Conservation (phyloP, 2,329 filamentous ascomycete genomes). For the Fusarium pseudograminearum region DNA sequence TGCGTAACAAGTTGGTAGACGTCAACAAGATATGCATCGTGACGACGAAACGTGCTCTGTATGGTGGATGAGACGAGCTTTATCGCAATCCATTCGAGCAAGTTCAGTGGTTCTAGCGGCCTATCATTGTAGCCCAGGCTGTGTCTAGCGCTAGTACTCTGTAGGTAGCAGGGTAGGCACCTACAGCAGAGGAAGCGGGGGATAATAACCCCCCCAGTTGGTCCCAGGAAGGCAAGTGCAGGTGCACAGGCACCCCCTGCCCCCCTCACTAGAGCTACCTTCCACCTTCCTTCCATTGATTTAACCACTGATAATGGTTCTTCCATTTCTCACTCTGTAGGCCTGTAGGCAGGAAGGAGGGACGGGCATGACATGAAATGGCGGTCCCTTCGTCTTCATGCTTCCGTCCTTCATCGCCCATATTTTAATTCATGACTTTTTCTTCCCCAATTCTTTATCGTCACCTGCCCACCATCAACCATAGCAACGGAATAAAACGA, state of each 20-base stretch:
- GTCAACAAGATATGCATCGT: slow-evolving; percentile 36
- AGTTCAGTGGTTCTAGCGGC: slow-evolving; percentile 12
- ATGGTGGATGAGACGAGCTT: slow-evolving; percentile 44
- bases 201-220: neutral
- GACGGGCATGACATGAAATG: neutral
- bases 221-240: slow-evolving; percentile 3
- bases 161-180: neutral
- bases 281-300: neutral
- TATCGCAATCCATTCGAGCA: slow-evolving; percentile 6
- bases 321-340: neutral
- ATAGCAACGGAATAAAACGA: slow-evolving; percentile 12
- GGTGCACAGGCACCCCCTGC: neutral
- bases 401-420: neutral
- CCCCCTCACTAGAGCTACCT: neutral
- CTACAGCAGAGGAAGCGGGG: slow-evolving; percentile 12
- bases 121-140: slow-evolving; percentile 18
- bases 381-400: neutral
- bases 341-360: neutral
- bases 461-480: slow-evolving; percentile 38
- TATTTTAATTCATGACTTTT: slow-evolving; percentile 2
- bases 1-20: slow-evolving; percentile 36
- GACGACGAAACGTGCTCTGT: slow-evolving; percentile 44
- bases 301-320: neutral
- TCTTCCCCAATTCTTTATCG: slow-evolving; percentile 10
- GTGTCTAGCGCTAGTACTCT: slow-evolving; percentile 26